phyloP scores from a whole-genome alignment of 352 stramenopile genomes.

The Globisporangium viniferum region DNA sequence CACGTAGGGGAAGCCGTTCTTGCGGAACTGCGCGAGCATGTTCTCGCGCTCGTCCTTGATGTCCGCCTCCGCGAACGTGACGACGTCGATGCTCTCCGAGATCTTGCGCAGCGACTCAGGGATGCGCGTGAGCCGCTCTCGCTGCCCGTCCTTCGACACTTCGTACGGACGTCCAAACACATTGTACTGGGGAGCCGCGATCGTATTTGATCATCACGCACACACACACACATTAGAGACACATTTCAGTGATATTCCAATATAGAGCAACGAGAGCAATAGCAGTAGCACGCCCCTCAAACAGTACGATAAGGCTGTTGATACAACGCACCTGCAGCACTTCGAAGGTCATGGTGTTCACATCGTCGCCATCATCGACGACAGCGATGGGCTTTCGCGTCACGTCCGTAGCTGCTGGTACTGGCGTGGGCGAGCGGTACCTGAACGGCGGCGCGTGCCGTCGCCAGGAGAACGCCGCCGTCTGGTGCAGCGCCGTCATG shows the following conservation, averaged over 20 bases:
- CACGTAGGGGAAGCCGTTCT: slow-evolving; percentile 52
- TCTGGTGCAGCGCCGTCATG: neutral
- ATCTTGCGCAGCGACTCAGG: slow-evolving; percentile 43
- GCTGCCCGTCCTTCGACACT: slow-evolving; percentile 71
- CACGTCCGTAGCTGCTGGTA: neutral
- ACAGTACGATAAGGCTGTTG: neutral
- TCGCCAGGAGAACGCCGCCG: slow-evolving; percentile 4
- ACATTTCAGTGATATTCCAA: too few relatives aligned
- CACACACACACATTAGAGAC: too few relatives aligned
- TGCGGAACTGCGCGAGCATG: slow-evolving; percentile 63
- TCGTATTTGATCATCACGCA: neutral
- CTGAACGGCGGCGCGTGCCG: neutral
- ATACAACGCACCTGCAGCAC: slow-evolving; percentile 42
- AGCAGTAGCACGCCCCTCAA: neutral
- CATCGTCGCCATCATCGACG: too few relatives aligned
- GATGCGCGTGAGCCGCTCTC: slow-evolving; percentile 57
- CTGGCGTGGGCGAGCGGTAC: neutral
- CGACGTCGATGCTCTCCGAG: slow-evolving; percentile 58
- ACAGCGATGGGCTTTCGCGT: neutral
- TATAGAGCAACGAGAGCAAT: neutral
- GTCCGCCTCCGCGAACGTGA: slow-evolving; percentile 78
- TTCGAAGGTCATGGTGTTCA: slow-evolving; percentile 43
- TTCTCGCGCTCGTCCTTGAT: slow-evolving; percentile 39
- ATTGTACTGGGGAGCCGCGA: slow-evolving; percentile 59
- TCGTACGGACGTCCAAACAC: slow-evolving; percentile 68